These are phyloP conservation scores for Aspergillus arachidicola DNA, from an alignment of 2,329 filamentous ascomycete species.

Conservation along the genomic window DNA sequence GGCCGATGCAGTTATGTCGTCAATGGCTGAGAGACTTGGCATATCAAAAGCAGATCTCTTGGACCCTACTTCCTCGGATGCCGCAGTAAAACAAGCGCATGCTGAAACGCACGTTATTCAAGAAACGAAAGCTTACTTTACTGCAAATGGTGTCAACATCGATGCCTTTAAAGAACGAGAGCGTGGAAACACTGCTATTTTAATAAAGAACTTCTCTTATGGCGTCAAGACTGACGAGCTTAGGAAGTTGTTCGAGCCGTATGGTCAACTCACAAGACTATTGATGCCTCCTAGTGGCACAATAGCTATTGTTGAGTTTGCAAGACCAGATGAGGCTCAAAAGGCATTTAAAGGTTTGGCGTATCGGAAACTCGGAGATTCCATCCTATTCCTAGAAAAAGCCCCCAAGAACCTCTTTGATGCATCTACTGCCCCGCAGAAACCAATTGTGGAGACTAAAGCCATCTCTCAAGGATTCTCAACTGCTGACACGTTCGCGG, in stretches of 20 bases:
- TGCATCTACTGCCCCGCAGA: constrained; percentile 35
- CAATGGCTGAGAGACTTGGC: constrained; percentile 81
- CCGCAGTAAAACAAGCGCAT: constrained; percentile 93
- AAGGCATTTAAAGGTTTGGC: constrained; percentile 82
- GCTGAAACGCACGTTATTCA: constrained; percentile 96
- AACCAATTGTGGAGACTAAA: constrained; percentile 32
- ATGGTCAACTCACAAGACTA: constrained; percentile 77
- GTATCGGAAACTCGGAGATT: constrained; percentile 88
- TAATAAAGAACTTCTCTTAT: constrained; percentile 94
- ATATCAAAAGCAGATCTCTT: constrained; percentile 89
- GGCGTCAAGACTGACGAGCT: constrained; percentile 79
- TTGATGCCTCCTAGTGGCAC: constrained; percentile 92
- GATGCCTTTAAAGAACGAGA: constrained; percentile 85
- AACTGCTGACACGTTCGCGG: constrained; percentile 46
- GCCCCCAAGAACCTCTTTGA: constrained; percentile 81
- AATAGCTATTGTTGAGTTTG: constrained; percentile 90
- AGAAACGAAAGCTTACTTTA: constrained; percentile 92
- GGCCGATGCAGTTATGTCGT: constrained; percentile 85
- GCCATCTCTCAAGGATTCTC: constrained; percentile 44
- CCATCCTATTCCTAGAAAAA: constrained; percentile 89
- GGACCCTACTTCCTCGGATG: constrained; percentile 93
- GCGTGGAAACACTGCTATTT: constrained; percentile 81
- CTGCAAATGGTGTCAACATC: constrained; percentile 83
- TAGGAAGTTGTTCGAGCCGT: constrained; percentile 78
- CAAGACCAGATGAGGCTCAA: constrained; percentile 75